Conservation (phyloP, 108 stramenopile species). For the Heterococcus sp. region DNA sequence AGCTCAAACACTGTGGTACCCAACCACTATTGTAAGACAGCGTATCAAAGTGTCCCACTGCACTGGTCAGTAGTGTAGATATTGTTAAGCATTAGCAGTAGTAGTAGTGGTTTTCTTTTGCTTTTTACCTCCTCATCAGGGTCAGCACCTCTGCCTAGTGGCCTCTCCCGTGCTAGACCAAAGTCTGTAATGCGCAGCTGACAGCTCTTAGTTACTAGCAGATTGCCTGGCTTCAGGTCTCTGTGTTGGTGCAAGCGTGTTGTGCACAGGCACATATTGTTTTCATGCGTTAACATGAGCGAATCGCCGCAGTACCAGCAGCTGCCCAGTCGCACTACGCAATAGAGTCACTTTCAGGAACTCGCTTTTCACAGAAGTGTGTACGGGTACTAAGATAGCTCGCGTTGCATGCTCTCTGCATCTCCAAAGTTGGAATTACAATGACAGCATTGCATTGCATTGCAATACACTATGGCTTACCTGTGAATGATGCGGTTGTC, state of each 20-base stretch:
- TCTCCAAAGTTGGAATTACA: not conserved
- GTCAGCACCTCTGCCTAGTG: conserved; percentile 30
- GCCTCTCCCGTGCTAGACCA: conserved; percentile 60
- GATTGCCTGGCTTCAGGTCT: conserved; percentile 71
- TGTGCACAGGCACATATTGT: conserved; percentile 65
- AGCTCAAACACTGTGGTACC: too few relatives aligned
- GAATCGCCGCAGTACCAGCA: conserved; percentile 15
- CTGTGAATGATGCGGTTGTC: conserved; percentile 67
- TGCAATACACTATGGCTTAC: conserved; percentile 1
- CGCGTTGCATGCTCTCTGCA: too few relatives aligned
- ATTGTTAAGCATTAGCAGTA: too few relatives aligned
- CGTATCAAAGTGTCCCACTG: too few relatives aligned
- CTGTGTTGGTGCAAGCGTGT: conserved; percentile 7
- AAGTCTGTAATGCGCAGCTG: conserved; percentile 68
- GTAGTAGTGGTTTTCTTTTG: too few relatives aligned
- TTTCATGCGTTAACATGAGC: conserved; percentile 38
- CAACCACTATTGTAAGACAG: too few relatives aligned
- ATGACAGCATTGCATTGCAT: not conserved
- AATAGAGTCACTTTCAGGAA: too few relatives aligned
- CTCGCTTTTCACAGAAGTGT: too few relatives aligned
- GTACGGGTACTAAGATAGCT: too few relatives aligned
- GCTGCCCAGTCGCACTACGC: too few relatives aligned
- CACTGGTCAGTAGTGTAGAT: too few relatives aligned
- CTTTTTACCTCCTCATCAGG: conserved; percentile 30
- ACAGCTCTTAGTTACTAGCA: conserved; percentile 65